These are phyloP conservation scores for Cinchona pubescens DNA, from an alignment of 257 asterid species.

Conservation along the genomic window DNA sequence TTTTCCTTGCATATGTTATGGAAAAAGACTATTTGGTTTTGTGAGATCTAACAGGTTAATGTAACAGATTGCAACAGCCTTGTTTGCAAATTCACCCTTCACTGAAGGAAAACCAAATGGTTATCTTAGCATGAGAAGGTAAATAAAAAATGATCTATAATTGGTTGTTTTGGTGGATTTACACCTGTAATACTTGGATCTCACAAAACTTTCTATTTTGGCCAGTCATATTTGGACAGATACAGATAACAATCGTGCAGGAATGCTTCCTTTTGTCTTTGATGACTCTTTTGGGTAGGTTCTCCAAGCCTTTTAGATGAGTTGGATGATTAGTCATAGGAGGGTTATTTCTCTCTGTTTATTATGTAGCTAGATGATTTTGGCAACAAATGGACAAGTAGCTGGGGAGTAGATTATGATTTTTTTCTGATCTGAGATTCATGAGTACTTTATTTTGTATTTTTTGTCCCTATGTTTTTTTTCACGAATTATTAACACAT, in stretches of 20 bases:
- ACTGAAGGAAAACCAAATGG: conserved; percentile 96
- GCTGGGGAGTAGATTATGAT: background rate
- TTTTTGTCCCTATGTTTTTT: background rate
- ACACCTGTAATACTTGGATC: conserved; percentile 12
- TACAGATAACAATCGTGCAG: conserved; percentile 86
- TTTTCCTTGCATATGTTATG: conserved; percentile 16
- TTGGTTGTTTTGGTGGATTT: conserved; percentile 16
- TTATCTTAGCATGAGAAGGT: conserved; percentile 98
- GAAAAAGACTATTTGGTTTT: conserved; percentile 11
- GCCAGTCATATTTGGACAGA: conserved; percentile 98
- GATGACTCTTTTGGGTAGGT: conserved; percentile 93
- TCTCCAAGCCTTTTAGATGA: conserved; percentile 5
- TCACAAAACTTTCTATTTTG: conserved; percentile 20
- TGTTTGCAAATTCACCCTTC: conserved; percentile 97
- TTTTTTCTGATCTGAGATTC: background rate
- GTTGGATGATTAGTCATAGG: background rate
- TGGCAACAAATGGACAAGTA: background rate
- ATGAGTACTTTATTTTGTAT: background rate
- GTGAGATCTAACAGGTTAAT: conserved; percentile 33
- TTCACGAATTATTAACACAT: background rate
- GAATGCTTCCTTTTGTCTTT: conserved; percentile 99
- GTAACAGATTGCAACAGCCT: conserved; percentile 92
- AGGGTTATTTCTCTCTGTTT: background rate
- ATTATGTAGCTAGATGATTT: background rate
- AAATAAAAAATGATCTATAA: conserved; percentile 13